Evolutionary conservation across 208 protist species (phyloP), one percentile per base, ranked within the genome.

Genomic region (Acanthamoeba culbertsoni): DNA sequence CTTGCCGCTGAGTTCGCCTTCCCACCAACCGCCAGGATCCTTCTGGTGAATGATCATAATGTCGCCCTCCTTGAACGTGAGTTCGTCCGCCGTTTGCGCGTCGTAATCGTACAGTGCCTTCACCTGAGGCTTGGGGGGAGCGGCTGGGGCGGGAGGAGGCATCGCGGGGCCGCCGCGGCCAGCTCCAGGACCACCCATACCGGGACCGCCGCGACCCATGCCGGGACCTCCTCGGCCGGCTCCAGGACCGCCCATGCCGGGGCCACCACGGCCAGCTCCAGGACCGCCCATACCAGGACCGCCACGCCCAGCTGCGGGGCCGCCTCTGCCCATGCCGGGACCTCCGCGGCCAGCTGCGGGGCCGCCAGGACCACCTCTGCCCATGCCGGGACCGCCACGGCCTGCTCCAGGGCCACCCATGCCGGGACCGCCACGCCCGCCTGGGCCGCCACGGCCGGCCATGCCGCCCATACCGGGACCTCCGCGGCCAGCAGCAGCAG

Each of bases 21-120:
- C 86, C 94, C 95, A 96, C 96, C 96, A 97, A 31, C 95, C 95
- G 63, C 94, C 93, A 55, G 92, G 63, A 35, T 96, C 93, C 65
- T 96, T 94, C 55, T 95, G 63, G 5, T 94, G n/a, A 12, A 97
- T 65, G 31, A 37, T 62, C 2, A 97, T 93, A 0, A 96, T 18
- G 45, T 97, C 95, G 51, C 96, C 96, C 59, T 96, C 95, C 37
- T 90, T 86, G 89, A 97, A 97, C 1, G 94, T 75, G 20, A 97
- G 93, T 73, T 97, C 96, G 57, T 95, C 95, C 20, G 33, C 90
- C 28, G 91, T 93, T 8, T 62, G 33, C 2, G 95, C 96, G 20
- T 94, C 88, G 75, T 96, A 97, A 51, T 97, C 96, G 77, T 97
- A 97, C 14, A 96, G 37, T 6, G 95, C 96, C 31, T 86, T 95